Evolutionary conservation across 345 rosid species (phyloP).

Genomic region (Pseudoturritis turrita): DNA sequence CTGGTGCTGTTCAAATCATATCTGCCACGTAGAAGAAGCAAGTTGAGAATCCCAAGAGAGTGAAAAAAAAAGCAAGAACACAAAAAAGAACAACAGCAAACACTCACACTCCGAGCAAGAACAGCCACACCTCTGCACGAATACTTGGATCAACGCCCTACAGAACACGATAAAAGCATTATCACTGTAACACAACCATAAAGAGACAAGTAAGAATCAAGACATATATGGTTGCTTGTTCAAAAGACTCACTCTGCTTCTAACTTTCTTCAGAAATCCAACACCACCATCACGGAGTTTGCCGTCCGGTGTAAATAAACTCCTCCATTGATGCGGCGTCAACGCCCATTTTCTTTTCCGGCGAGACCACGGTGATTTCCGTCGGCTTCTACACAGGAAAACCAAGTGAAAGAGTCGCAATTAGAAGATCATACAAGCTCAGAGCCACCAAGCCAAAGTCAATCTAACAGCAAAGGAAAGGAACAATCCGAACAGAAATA

Average conservation of each 20-base stretch:
- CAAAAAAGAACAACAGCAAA: neutral
- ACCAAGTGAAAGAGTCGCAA: neutral
- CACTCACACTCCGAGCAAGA: constrained; percentile 97
- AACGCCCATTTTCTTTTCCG: constrained; percentile 74
- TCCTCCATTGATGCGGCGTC: constrained; percentile 77
- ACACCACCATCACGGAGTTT: constrained; percentile 77
- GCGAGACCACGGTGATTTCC: constrained; percentile 96
- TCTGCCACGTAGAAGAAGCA: constrained; percentile 36
- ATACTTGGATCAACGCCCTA: constrained; percentile 94
- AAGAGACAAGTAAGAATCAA: constrained; percentile 1
- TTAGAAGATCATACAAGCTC: neutral
- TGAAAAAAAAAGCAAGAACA: neutral
- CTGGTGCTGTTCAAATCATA: constrained; percentile 77
- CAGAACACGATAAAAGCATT: constrained; percentile 17
- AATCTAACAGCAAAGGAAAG: neutral
- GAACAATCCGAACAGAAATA: neutral
- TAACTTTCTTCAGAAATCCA: constrained; percentile 82
- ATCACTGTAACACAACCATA: neutral
- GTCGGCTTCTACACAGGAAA: constrained; percentile 46
- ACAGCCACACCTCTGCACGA: constrained; percentile 93
- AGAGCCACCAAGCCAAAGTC: neutral
- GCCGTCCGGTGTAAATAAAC: constrained; percentile 75
- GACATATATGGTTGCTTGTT: neutral
- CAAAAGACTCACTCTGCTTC: constrained; percentile 72
- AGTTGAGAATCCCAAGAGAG: neutral